A percentile compares a stretch with the other conserved stretches of the same genome.
Conservation (phyloP, 2,329 filamentous ascomycete genomes). For the Paecilomyces variotii region DNA sequence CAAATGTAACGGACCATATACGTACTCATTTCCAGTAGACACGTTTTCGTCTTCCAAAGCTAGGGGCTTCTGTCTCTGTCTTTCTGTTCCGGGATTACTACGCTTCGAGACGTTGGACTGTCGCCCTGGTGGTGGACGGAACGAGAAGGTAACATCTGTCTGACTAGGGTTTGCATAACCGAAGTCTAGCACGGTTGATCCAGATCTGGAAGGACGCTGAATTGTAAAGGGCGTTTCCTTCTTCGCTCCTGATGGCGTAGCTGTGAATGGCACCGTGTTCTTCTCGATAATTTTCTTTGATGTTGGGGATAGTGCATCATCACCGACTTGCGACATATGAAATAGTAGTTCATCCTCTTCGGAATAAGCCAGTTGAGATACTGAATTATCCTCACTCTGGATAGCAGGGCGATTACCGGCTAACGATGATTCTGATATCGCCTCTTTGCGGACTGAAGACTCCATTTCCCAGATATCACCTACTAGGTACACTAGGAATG, state of each 20-base stretch:
- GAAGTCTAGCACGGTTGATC: conserved; percentile 20
- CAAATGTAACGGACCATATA: background rate
- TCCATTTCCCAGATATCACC: background rate
- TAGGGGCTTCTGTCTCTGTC: background rate
- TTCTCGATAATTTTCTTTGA: conserved; percentile 11
- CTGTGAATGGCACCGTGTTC: conserved; percentile 5
- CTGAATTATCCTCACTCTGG: background rate
- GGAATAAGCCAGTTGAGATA: background rate
- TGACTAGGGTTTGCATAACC: conserved; percentile 25
- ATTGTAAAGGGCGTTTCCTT: conserved; percentile 17
- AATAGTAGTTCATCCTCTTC: conserved; percentile 4
- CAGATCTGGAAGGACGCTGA: conserved; percentile 23
- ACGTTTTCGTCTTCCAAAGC: background rate
- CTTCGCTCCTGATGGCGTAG: conserved; percentile 1
- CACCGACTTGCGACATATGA: conserved; percentile 9
- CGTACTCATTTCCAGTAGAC: background rate
- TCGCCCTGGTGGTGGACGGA: conserved; percentile 10
- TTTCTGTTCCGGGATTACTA: background rate
- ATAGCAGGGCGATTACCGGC: background rate
- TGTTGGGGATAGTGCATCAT: conserved; percentile 9
- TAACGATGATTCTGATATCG: background rate
- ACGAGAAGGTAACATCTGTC: conserved; percentile 15
- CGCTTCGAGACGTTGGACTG: background rate
- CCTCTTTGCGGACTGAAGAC: background rate
- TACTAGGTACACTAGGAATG: background rate